Evolutionary conservation across 768 basidiomycete species (phyloP), one percentile per base, ranked within the genome.

Genomic region (Symmetrospora coprosmae): DNA sequence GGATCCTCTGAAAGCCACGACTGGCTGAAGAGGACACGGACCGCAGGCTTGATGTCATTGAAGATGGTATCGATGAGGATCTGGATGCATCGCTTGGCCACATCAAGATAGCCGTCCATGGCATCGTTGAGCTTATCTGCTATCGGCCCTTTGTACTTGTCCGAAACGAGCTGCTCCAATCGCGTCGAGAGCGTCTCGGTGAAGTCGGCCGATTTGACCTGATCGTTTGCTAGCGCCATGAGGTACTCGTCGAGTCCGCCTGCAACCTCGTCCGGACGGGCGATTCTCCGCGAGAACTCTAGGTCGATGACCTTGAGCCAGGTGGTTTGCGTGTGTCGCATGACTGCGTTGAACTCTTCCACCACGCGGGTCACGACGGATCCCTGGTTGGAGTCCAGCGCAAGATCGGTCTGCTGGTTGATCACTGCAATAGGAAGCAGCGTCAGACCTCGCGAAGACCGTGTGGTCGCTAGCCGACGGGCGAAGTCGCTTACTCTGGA

Each of bases 41-140:
- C 85, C 9, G 85, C 91, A 0, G 85, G 82, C 71, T 84, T 87
- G 66, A 97, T 75, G 71, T 97, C 94, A 72, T 94, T 86, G 77
- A 94, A 89, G 67, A 97, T 83, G 68, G 92, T 82, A 67, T 87
- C 86, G 69, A 99, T 90, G 60, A 99, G 80, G 0, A 85, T 85
- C 67, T 92, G 86, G 21, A 86, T 89, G 76, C 91, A 97, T 71
- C 87, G 87, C 77, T 97, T 97, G 51, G 91, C 91, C 37, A 97
- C 88, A 72, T 99, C 94, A 64, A 97, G 80, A 73, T 91, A 97
- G 2, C 94, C 94, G 71, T 99, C 92, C 66, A 97, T 96, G 33
- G 91, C 90, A 65, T 92, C 86, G 75, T 94, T 96, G 50, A 97
- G 76, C 41, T 82, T 80, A 68, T 89, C 87, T 66, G 80, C 82